Base-by-base conservation (phyloP, 306 rosid genomes). In the Vigna nakashimae region DNA sequence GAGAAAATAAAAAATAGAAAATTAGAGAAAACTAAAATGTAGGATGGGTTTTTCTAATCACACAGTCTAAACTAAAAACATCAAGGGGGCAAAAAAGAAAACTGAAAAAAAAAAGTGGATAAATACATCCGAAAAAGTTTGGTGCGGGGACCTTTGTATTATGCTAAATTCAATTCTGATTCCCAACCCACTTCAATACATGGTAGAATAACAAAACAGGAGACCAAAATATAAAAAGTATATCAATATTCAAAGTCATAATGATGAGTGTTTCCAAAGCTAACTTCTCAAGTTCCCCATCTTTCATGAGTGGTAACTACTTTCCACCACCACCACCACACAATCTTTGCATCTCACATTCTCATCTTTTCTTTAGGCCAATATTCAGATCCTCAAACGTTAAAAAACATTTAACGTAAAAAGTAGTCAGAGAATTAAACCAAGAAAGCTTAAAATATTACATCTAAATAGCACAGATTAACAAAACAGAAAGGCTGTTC, bases 221-320 rank as follows among this genome's bases (percentile, higher is more conserved):
- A 24, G 3, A 58, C 48, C 32, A 57, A 48, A 65, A 13, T 28
- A 32, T 24, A 17, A 74, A 26, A 66, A 74, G 75, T 38, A 57
- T 12, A 52, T 56, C 72, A 16, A 52, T 52, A 64, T 36, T 65
- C 71, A 79, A 30, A 62, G 17, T 78, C 56, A 62, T 62, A 64
- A 17, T 7, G n/a, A 17, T 7, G n/a, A 63, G 26, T 30, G 69
- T 82, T 78, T 42, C 57, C 26, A 15, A 5, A 28, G 28, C 56
- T n/a, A 69, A 68, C 71, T 69, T 40, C 14, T 26, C 72, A 76
- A 65, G 73, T 36, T 65, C 52, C 42, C 70, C 56, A 57, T 58
- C 64, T 59, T 34, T 18, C n/a, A 45, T 49, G 49, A 55, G 11
- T 53, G 22, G 58, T 71, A 70, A 71, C 15, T 43, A 46, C 24